Conservation (phyloP, 176 grass and related monocot species). For the Panicum miliaceum region DNA sequence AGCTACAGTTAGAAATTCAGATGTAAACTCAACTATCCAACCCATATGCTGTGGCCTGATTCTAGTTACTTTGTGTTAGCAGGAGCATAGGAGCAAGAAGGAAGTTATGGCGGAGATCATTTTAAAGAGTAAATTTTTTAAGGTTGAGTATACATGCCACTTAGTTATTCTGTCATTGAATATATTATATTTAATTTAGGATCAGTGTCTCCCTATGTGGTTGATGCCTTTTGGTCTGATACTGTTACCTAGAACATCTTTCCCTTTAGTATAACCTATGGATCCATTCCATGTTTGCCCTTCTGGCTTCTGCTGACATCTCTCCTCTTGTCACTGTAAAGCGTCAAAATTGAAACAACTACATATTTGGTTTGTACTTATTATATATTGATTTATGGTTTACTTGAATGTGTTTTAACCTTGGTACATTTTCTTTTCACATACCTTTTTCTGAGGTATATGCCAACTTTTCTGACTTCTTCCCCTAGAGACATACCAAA, state of each 20-base stretch:
- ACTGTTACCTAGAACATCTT: constrained; percentile 28
- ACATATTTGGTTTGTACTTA: not conserved
- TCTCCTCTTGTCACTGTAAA: not conserved
- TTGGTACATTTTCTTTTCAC: not conserved
- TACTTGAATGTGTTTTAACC: constrained; percentile 27
- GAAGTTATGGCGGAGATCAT: constrained; percentile 98
- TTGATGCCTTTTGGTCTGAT: not conserved
- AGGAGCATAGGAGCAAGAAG: constrained; percentile 92
- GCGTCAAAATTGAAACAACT: not conserved
- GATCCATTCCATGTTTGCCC: not conserved
- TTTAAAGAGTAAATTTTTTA: constrained; percentile 97
- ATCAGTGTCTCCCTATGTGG: not conserved
- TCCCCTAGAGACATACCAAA: not conserved
- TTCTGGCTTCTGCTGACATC: not conserved
- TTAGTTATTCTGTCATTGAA: not conserved
- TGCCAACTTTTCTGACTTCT: constrained; percentile 14
- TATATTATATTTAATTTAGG: not conserved
- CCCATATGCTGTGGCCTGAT: constrained; percentile 36
- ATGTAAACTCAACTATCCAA: constrained; percentile 24
- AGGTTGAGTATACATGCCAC: constrained; percentile 49
- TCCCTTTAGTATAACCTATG: not conserved
- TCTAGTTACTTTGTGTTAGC: constrained; percentile 38
- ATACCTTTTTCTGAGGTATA: constrained; percentile 8
- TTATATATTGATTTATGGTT: constrained; percentile 15
- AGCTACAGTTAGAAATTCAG: constrained; percentile 9